A percentile compares a stretch with the other conserved stretches of the same genome.
These are phyloP conservation scores for Backusella macrospora DNA, from an alignment of 192 early-diverging fungal species.

Conservation along the genomic window DNA sequence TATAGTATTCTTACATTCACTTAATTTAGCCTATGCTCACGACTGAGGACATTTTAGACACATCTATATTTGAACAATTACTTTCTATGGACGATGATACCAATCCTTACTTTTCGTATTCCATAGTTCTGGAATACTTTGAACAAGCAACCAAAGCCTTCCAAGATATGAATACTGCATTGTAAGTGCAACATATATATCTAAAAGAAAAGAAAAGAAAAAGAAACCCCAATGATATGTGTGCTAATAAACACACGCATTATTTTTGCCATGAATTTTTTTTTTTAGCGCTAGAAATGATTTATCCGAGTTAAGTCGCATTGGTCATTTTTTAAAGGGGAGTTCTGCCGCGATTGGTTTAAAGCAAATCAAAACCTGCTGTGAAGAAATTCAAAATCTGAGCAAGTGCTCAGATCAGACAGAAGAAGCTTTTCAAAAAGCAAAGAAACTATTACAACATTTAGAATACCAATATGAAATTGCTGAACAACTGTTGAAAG, in stretches of 20 bases:
- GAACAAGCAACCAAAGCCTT: conserved; percentile 2
- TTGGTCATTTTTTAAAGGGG: conserved; percentile 12
- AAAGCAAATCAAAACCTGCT: neutral
- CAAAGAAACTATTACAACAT: neutral
- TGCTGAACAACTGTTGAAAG: neutral
- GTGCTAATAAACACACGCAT: neutral
- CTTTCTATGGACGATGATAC: neutral
- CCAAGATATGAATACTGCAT: neutral
- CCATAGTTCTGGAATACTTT: neutral
- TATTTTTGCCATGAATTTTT: neutral
- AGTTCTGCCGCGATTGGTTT: conserved; percentile 4
- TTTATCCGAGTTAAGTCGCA: conserved; percentile 2
- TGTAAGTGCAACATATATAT: neutral
- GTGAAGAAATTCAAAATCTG: conserved; percentile 12
- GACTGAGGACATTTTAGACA: neutral
- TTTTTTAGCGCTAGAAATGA: neutral
- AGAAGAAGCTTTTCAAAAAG: conserved; percentile 3
- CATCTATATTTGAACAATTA: neutral
- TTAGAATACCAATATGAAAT: neutral
- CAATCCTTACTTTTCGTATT: conserved; percentile 2
- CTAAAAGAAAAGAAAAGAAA: neutral
- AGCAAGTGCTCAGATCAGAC: neutral
- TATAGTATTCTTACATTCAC: neutral
- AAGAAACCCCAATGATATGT: too few relatives aligned
- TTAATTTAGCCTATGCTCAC: neutral